Evolutionary conservation across 2,329 filamentous ascomycete genomes (phyloP).

Genomic region (Aureobasidium sp.): DNA sequence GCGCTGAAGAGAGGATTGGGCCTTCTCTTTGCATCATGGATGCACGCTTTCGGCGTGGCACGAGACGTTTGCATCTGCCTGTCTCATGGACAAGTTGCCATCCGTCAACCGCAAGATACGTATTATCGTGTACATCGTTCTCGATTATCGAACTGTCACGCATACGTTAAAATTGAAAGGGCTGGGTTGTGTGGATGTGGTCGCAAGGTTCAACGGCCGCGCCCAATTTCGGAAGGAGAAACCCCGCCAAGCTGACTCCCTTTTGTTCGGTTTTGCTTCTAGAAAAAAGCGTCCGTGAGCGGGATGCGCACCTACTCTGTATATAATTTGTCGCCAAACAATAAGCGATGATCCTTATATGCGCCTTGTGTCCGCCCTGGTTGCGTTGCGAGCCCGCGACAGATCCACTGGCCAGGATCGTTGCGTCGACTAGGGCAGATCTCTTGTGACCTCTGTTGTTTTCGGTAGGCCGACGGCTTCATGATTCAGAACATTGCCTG

Average conservation of each 20-base stretch:
- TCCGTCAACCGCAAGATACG: conserved; percentile 2
- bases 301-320: neutral
- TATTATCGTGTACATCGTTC: conserved; percentile 7
- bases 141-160: conserved; percentile 12
- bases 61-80: conserved; percentile 15
- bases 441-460: neutral
- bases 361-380: neutral
- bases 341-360: conserved; percentile 10
- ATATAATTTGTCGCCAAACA: conserved; percentile 10
- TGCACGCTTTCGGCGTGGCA: conserved; percentile 12
- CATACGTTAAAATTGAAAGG: conserved; percentile 10
- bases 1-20: conserved; percentile 1
- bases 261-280: conserved; percentile 13
- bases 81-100: conserved; percentile 8
- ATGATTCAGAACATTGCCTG: conserved; percentile 1
- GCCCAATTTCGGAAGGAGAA: conserved; percentile 12
- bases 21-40: neutral
- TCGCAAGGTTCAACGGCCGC: conserved; percentile 11
- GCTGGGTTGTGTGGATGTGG: conserved; percentile 10
- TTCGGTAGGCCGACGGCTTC: conserved; percentile 9
- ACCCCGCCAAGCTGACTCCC: conserved; percentile 9
- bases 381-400: neutral
- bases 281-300: conserved; percentile 11
- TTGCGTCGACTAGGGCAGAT: neutral
- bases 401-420: neutral